Evolutionary conservation across 1,139 yeast genomes (phyloP).

Genomic region (Candida mesenterica): DNA sequence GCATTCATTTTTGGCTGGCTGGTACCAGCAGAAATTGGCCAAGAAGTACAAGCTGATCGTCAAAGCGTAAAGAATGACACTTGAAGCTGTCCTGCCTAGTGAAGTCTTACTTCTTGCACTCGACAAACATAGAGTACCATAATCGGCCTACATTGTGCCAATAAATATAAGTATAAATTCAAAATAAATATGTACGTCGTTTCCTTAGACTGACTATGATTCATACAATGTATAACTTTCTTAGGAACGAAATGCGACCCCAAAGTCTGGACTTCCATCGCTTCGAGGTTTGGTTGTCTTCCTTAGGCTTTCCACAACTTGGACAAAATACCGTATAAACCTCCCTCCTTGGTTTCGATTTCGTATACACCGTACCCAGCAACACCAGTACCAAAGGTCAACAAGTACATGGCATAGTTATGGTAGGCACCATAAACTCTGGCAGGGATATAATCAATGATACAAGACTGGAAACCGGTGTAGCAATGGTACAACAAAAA

Average conservation of each 20-base stretch:
- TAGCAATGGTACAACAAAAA: constrained; percentile 61
- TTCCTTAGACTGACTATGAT: too few relatives aligned
- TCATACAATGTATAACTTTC: too few relatives aligned
- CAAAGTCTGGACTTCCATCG: too few relatives aligned
- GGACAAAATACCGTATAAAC: constrained; percentile 34
- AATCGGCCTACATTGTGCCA: too few relatives aligned
- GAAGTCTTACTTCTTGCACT: too few relatives aligned
- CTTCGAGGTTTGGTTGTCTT: too few relatives aligned
- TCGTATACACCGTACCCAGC: constrained; percentile 68
- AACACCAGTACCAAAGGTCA: constrained; percentile 61
- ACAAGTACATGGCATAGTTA: constrained; percentile 57
- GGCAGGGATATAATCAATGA: constrained; percentile 72
- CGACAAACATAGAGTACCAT: too few relatives aligned
- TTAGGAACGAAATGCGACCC: too few relatives aligned
- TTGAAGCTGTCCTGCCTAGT: too few relatives aligned
- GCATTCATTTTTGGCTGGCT: constrained; percentile 15
- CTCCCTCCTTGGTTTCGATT: constrained; percentile 60
- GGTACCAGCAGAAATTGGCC: constrained; percentile 22
- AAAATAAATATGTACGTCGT: too few relatives aligned
- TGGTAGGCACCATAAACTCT: constrained; percentile 72
- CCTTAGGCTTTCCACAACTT: constrained; percentile 44
- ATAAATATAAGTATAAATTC: too few relatives aligned
- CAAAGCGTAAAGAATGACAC: neutral
- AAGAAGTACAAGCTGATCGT: constrained; percentile 1
- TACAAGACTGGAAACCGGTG: constrained; percentile 75